Base-by-base conservation (phyloP, 2,329 filamentous ascomycete genomes). In the Fusarium camptoceras region DNA sequence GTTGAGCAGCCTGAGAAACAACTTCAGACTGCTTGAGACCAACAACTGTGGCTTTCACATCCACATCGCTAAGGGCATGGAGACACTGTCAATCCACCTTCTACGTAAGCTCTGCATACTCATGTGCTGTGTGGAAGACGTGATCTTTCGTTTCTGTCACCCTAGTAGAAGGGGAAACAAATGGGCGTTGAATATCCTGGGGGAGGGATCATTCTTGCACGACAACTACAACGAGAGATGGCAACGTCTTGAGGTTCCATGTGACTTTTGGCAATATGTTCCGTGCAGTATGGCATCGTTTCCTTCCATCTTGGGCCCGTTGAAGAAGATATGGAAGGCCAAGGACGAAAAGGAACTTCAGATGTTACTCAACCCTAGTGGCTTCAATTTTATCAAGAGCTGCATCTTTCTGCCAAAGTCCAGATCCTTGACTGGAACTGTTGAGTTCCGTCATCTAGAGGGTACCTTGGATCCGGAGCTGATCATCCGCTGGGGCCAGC, bases 401-500 rank as follows among this genome's bases (percentile, higher is more conserved):
- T 54, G 61, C 42, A 20, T 70, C 18, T 54, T 30, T 41, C 15
- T 70, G 9, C 16, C 6, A 6, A 53, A 41, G 15, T 56, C 49
- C 7, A 18, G 22, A 9, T 11, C 31, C 5, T n/a, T 30, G 37
- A 22, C 16, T 18, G 71, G 64, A 3, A 54, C 69, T 6, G 55
- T 73, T n/a, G 72, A 73, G 56, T 73, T 73, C 22, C 71, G 72
- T 7, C 24, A 65, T 43, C 56, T 71, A 14, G 64, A 73, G 50
- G 64, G 66, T n/a, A 71, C 53, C 34, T 24, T 74, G 18, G 55
- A 73, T 41, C 69, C 72, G 5, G 69, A 55, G 5, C 47, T 69
- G 42, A 56, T 74, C 25, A 27, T 73, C 15, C 66, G 59, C 25
- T 73, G 65, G 66, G 50, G 58, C 9, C 66, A 74, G 20, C 60